phyloP scores from a whole-genome alignment of 306 rosid species.

The Macrotyloma uniflorum region DNA sequence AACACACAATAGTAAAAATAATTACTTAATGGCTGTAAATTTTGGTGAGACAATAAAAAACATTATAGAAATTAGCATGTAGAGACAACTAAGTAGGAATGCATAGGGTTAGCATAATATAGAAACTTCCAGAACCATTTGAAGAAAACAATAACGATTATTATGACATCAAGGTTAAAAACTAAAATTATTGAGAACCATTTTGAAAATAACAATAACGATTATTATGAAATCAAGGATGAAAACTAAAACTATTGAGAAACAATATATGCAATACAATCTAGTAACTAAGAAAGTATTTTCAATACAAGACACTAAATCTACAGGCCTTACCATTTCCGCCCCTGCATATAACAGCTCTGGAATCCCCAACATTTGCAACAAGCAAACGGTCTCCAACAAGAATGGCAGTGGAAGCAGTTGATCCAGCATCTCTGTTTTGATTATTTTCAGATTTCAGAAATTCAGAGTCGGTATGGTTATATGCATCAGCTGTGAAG shows the following conservation, averaged over 20 bases:
- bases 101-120: background rate
- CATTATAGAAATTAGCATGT: background rate
- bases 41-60: conserved; percentile 8
- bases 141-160: background rate
- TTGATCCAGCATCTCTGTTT: conserved; percentile 96
- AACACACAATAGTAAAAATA: background rate
- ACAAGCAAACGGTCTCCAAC: conserved; percentile 97
- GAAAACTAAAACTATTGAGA: conserved; percentile 14
- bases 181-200: conserved; percentile 18
- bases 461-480: conserved; percentile 86
- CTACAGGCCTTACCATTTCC: conserved; percentile 73
- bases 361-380: conserved; percentile 96
- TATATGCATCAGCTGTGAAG: conserved; percentile 93
- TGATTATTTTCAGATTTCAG: conserved; percentile 94
- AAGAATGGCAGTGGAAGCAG: conserved; percentile 97
- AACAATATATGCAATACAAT: background rate
- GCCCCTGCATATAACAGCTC: conserved; percentile 93
- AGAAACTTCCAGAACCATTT: conserved; percentile 30
- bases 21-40: background rate
- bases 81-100: conserved; percentile 1
- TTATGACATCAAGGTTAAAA: conserved; percentile 11
- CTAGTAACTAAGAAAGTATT: background rate
- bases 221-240: background rate
- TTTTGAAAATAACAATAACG: background rate
- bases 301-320: background rate